Evolutionary conservation across 495 filamentous ascomycete species (phyloP), one percentile per base, ranked within the genome.

Genomic region (Penicillium alfredii): DNA sequence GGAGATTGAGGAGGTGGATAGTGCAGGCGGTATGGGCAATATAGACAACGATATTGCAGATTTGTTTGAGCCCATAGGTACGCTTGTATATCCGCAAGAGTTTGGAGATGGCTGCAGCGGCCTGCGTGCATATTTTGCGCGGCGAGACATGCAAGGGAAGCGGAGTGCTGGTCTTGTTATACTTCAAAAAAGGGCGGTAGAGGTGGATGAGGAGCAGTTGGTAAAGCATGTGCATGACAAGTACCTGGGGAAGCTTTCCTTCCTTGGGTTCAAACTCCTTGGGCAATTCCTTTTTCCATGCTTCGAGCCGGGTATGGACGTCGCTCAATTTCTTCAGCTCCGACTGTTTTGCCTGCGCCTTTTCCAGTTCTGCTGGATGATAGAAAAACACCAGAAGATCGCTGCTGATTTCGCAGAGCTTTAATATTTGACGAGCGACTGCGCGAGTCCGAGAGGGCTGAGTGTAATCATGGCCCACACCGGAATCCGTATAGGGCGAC

Each of bases 211-310:
- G 92, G 23, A 96, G 83, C 2, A 95, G 74, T 50, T 97, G 89
- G 58, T 88, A 93, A 60, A 97, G 90, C 92, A 97, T 96, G 67
- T 97, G 92, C 86, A 94, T 95, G 13, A 95, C 73, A 12, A 98
- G 77, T 4, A 89, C 82, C 51, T 82, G 86, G 2, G 92, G 87
- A 14, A 98, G 68, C 36, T 88, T 81, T 1, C 88, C 88, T 38
- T 96, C 92, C 55, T 80, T 90, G 0, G 92, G 77, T 52, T 95
- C 85, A 34, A 98, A 69, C 55, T 97, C 92, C 28, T 72, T 78
- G 0, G 92, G 92, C 25, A 98, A 63, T 19, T 85, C 77, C 50
- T 84, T 85, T 30, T 84, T 81, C 93, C 93, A 98, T 14, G 81
- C 81, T 57, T 97, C 93, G 2, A 98, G 76, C 23, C 90, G 74